Evolutionary conservation across 352 stramenopile genomes (phyloP), one percentile per base, ranked within the genome.

Genomic region (Phytopythium boreale): DNA sequence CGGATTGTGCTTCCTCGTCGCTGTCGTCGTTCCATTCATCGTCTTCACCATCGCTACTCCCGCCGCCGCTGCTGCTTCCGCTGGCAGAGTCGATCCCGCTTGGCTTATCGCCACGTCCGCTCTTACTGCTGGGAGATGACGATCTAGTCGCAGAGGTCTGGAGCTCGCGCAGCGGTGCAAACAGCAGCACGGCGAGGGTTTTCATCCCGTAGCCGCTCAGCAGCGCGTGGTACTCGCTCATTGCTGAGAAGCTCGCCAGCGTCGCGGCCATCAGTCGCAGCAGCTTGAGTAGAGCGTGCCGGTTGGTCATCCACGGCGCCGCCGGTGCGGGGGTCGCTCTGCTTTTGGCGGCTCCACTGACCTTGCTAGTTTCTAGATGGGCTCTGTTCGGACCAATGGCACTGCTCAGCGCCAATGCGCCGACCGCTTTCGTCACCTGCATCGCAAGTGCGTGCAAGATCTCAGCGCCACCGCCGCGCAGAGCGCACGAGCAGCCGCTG

Each of bases 191-290:
- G 31, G 66, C 69, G 0, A 92, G 61, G 6, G 77, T 68, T 46
- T 90, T 92, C 50, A 90, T 74, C 1, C 70, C 71, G 17, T 83
- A 72, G 20, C 68, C 60, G 1, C 66, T 83, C 31, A 91, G 69
- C 0, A 87, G 62, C 19, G 53, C 57, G 27, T 92, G 82, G 61
- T 87, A 82, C 50, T 94, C 86, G 24, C 76, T 56, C 58, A 86
- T 82, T 9, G 77, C 77, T 0, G 82, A 90, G 44, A 92, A 91
- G 24, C 90, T 90, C 7, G 74, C 80, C 4, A 92, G 61, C 11
- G 86, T 89, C 22, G 82, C 71, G 0, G 82, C 75, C 46, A 89
- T 84, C 9, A 88, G 56, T 11, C 68, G 70, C 22, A 94, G 60
- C 6, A 87, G 58, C 1, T 71, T 75, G 52, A 75, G 64, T 19